Percentiles rank a stretch among this genome's conserved stretches.
Conservation (phyloP, 805 yeast genomes). For the Isabelozyma heimii region DNA sequence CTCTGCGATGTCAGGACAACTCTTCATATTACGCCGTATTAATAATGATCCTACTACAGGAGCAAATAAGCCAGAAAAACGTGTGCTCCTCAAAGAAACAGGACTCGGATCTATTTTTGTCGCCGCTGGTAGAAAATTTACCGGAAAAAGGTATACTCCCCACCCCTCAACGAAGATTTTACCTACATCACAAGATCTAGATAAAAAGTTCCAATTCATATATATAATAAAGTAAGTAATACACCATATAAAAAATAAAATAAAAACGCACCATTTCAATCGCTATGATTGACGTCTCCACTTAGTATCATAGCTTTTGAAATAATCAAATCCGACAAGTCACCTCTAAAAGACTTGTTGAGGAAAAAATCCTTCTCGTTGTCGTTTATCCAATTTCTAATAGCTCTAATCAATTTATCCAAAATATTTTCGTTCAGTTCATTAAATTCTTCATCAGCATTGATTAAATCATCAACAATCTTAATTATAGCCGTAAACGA, state of each 20-base stretch:
- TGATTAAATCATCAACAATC: conserved; percentile 13
- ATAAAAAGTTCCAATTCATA: not conserved
- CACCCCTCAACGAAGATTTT: not conserved
- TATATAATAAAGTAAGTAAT: not conserved
- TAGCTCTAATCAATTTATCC: conserved; percentile 23
- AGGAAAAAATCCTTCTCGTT: conserved; percentile 13
- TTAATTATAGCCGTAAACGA: conserved; percentile 32
- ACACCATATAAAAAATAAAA: not conserved
- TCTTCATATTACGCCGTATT: too few relatives aligned
- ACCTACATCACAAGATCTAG: not conserved
- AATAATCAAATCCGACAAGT: conserved; percentile 28
- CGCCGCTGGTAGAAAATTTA: too few relatives aligned
- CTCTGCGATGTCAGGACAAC: too few relatives aligned
- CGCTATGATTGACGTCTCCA: conserved; percentile 15
- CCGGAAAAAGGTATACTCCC: too few relatives aligned
- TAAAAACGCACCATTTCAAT: not conserved
- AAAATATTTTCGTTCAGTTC: conserved; percentile 8
- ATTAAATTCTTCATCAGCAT: conserved; percentile 14
- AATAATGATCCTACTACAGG: too few relatives aligned
- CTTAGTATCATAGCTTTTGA: conserved; percentile 30
- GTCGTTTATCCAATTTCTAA: conserved; percentile 31
- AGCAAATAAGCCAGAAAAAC: too few relatives aligned
- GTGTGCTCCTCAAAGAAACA: too few relatives aligned
- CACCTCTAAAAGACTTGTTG: conserved; percentile 19
- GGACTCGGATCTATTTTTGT: too few relatives aligned